Percentiles rank a stretch among this genome's conserved stretches.
Conservation (phyloP, 768 basidiomycete genomes). For the Lactarius sp. region DNA sequence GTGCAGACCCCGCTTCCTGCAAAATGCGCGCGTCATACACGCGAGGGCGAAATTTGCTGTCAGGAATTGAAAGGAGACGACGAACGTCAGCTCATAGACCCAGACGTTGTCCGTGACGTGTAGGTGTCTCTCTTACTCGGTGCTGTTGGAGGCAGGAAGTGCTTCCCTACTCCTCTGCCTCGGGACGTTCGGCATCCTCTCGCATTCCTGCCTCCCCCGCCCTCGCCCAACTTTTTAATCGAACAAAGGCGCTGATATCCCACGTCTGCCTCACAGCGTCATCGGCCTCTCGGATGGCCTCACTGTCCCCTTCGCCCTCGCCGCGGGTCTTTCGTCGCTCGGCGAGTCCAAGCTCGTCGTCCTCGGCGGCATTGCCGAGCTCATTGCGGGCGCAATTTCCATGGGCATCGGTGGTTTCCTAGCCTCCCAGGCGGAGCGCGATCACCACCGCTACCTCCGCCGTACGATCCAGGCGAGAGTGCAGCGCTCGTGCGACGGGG, state of each 20-base stretch:
- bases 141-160: background rate
- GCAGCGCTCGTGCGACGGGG: slow-evolving; percentile 82
- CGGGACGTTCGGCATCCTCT: background rate
- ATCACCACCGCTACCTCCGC: slow-evolving; percentile 82
- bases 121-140: slow-evolving; percentile 37
- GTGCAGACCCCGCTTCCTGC: slow-evolving; percentile 44
- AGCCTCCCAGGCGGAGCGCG: slow-evolving; percentile 93
- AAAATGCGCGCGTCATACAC: slow-evolving; percentile 53
- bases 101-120: slow-evolving; percentile 86
- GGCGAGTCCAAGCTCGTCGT: slow-evolving; percentile 91
- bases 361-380: slow-evolving; percentile 90
- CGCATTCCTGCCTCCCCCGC: background rate
- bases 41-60: slow-evolving; percentile 65
- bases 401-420: slow-evolving; percentile 99
- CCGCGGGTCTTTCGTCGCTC: slow-evolving; percentile 84
- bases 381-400: slow-evolving; percentile 92
- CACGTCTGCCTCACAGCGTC: slow-evolving; percentile 43
- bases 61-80: slow-evolving; percentile 79
- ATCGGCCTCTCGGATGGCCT: slow-evolving; percentile 90
- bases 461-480: slow-evolving; percentile 76
- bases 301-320: slow-evolving; percentile 87
- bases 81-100: slow-evolving; percentile 76
- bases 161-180: background rate
- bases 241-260: background rate
- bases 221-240: slow-evolving; percentile 13